phyloP scores from a whole-genome alignment of 2,329 filamentous ascomycete genomes.

The Pleomassaria siparia region DNA sequence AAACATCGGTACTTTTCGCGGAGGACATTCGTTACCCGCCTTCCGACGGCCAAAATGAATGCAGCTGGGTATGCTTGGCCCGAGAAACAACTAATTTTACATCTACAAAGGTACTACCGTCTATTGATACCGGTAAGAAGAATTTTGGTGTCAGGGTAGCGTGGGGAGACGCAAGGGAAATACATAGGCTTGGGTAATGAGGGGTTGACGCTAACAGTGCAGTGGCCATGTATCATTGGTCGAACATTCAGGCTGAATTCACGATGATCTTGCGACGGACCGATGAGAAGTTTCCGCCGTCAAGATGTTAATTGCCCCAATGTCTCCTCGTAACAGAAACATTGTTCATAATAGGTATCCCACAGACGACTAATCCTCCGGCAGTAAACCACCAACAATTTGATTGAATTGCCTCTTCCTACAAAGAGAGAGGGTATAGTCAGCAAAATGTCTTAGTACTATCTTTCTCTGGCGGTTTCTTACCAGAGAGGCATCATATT shows the following conservation, averaged over 20 bases:
- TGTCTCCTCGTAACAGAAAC: too few relatives aligned
- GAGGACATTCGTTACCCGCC: constrained; percentile 6
- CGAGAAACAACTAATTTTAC: not conserved
- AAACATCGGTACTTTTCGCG: constrained; percentile 4
- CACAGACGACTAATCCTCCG: too few relatives aligned
- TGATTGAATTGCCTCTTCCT: too few relatives aligned
- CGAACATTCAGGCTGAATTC: constrained; percentile 24
- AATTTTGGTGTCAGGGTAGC: constrained; percentile 11
- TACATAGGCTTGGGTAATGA: constrained; percentile 7
- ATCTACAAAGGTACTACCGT: not conserved
- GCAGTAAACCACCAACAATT: too few relatives aligned
- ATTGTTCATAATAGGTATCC: too few relatives aligned
- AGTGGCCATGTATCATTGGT: constrained; percentile 11
- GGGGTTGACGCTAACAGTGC: constrained; percentile 16
- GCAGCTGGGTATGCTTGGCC: constrained; percentile 15
- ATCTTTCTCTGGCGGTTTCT: too few relatives aligned
- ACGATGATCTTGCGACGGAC: too few relatives aligned
- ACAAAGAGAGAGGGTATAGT: too few relatives aligned
- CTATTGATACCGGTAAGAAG: constrained; percentile 1
- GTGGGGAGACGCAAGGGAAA: constrained; percentile 17
- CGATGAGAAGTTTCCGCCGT: too few relatives aligned
- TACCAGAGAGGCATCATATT: constrained; percentile 37
- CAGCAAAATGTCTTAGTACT: too few relatives aligned
- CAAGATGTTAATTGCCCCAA: too few relatives aligned
- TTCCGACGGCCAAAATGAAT: constrained; percentile 6